A percentile compares a stretch with the other conserved stretches of the same genome.
These are phyloP conservation scores for Haberlea rhodopensis DNA, from an alignment of 257 asterid species.

Conservation along the genomic window DNA sequence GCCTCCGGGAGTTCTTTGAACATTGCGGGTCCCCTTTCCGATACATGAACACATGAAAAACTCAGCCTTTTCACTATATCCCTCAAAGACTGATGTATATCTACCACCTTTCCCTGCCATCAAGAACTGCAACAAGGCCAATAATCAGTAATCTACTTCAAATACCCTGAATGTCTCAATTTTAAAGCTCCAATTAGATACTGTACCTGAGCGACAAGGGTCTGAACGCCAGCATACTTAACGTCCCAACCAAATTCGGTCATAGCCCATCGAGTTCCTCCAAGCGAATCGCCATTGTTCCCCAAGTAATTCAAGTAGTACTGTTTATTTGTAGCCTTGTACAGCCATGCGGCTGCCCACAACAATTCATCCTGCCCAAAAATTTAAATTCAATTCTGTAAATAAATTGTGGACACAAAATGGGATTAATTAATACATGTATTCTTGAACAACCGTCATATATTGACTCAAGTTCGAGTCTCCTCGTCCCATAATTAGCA, in stretches of 20 bases:
- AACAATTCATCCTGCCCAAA: constrained; percentile 79
- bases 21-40: constrained; percentile 76
- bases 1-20: constrained; percentile 88
- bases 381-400: too few species aligned
- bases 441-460: too few species aligned
- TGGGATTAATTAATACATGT: too few species aligned
- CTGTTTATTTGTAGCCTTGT: constrained; percentile 73
- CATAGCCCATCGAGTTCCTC: constrained; percentile 98
- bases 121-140: constrained; percentile 52
- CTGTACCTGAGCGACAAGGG: constrained; percentile 78
- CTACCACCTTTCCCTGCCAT: constrained; percentile 80
- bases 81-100: constrained; percentile 44
- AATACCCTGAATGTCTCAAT: background rate
- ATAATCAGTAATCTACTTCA: background rate
- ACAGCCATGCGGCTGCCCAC: constrained; percentile 98
- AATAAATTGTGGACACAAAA: too few species aligned
- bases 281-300: constrained; percentile 73
- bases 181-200: background rate
- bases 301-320: constrained; percentile 75
- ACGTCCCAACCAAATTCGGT: constrained; percentile 98
- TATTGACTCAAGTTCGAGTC: too few species aligned
- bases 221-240: constrained; percentile 91
- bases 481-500: too few species aligned
- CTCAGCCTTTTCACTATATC: constrained; percentile 82
- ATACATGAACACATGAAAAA: constrained; percentile 87